Percentiles rank a stretch among this genome's conserved stretches.
These are phyloP conservation scores for Harringtonia aguacate DNA, from an alignment of 2,329 filamentous ascomycete species.

Conservation along the genomic window DNA sequence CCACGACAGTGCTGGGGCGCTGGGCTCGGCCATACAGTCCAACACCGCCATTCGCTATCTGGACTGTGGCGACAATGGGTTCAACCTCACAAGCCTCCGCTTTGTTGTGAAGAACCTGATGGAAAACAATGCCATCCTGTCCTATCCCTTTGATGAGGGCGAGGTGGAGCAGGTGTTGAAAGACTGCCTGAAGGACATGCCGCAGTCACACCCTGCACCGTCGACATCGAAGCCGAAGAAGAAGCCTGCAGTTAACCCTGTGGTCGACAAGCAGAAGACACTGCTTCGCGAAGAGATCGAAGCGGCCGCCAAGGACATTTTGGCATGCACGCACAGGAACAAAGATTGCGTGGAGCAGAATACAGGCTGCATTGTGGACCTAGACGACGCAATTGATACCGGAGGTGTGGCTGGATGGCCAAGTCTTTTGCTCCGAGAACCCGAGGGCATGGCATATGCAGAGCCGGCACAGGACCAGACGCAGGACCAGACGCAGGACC, in stretches of 20 bases:
- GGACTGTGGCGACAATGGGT: conserved; percentile 44
- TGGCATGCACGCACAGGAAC: conserved; percentile 16
- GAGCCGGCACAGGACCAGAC: conserved; percentile 1
- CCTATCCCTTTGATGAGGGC: conserved; percentile 24
- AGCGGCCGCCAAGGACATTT: conserved; percentile 13
- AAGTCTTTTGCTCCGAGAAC: conserved; percentile 13
- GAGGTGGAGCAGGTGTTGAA: conserved; percentile 17
- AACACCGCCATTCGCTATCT: conserved; percentile 40
- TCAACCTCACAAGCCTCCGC: conserved; percentile 39
- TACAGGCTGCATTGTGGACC: conserved; percentile 15
- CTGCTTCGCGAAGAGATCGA: conserved; percentile 12
- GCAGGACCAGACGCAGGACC: conserved; percentile 4
- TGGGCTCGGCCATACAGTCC: conserved; percentile 38
- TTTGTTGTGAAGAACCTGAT: conserved; percentile 34
- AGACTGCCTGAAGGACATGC: conserved; percentile 12
- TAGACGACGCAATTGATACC: conserved; percentile 15
- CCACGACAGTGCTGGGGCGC: conserved; percentile 37
- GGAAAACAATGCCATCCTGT: conserved; percentile 29
- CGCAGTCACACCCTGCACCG: background rate
- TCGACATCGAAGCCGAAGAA: conserved; percentile 5
- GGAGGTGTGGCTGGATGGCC: conserved; percentile 15
- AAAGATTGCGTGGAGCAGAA: conserved; percentile 14
- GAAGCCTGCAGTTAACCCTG: conserved; percentile 8
- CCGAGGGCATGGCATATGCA: conserved; percentile 7
- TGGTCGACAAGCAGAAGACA: conserved; percentile 12